Evolutionary conservation across 2,329 filamentous ascomycete species (phyloP).

Genomic region (Macroventuria anomochaeta): DNA sequence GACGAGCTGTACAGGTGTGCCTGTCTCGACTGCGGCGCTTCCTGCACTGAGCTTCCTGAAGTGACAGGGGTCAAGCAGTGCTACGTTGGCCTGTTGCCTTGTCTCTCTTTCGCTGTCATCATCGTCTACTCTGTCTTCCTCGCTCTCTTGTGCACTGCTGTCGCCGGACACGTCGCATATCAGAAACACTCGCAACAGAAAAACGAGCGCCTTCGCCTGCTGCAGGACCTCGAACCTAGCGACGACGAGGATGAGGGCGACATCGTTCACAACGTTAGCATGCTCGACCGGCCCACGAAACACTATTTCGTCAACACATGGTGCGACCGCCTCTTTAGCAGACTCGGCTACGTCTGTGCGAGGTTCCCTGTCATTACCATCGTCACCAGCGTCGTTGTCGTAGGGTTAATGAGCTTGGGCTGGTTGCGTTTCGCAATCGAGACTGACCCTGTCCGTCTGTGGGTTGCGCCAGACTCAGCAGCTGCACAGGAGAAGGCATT

Average conservation of each 20-base stretch:
- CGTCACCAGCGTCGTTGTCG: slow-evolving; percentile 72
- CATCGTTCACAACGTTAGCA: slow-evolving; percentile 74
- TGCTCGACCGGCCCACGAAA: slow-evolving; percentile 78
- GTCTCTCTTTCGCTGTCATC: slow-evolving; percentile 90
- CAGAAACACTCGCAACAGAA: slow-evolving; percentile 74
- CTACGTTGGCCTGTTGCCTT: slow-evolving; percentile 85
- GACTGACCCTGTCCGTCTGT: slow-evolving; percentile 85
- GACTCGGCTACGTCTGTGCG: slow-evolving; percentile 80
- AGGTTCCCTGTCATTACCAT: slow-evolving; percentile 87
- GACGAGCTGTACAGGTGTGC: slow-evolving; percentile 87
- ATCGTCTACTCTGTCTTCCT: slow-evolving; percentile 81
- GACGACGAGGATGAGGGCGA: slow-evolving; percentile 96
- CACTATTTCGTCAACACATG: slow-evolving; percentile 84
- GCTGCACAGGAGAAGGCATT: slow-evolving; percentile 93
- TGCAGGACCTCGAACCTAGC: slow-evolving; percentile 82
- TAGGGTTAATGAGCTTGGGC: slow-evolving; percentile 80
- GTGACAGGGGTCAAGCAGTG: slow-evolving; percentile 75
- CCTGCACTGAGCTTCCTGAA: slow-evolving; percentile 81
- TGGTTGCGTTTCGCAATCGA: slow-evolving; percentile 92
- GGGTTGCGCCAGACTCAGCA: slow-evolving; percentile 93
- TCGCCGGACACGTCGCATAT: slow-evolving; percentile 78
- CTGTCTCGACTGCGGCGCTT: slow-evolving; percentile 87
- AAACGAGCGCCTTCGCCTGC: slow-evolving; percentile 80
- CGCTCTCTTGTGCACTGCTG: slow-evolving; percentile 67
- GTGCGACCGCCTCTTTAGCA: slow-evolving; percentile 80